Evolutionary conservation across 768 basidiomycete species (phyloP).

Genomic region (Termitomyces sp.): DNA sequence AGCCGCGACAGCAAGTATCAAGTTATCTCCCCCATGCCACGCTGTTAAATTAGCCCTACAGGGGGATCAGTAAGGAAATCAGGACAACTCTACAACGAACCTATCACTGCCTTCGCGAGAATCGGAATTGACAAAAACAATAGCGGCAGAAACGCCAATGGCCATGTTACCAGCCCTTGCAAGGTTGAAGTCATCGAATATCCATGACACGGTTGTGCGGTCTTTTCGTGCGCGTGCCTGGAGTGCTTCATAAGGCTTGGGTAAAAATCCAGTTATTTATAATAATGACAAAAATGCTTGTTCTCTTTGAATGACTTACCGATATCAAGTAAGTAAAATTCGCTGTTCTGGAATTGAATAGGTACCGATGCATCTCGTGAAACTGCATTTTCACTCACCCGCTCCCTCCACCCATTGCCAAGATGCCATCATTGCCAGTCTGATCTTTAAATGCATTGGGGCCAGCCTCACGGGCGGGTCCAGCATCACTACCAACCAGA

Average conservation of each 20-base stretch:
- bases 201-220: constrained; percentile 60
- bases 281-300: background rate
- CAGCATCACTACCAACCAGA: constrained; percentile 59
- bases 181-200: constrained; percentile 65
- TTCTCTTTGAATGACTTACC: constrained; percentile 29
- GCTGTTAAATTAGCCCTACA: constrained; percentile 69
- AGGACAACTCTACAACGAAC: background rate
- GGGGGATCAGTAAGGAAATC: background rate
- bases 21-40: constrained; percentile 67
- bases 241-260: constrained; percentile 77
- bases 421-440: constrained; percentile 57
- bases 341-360: constrained; percentile 53
- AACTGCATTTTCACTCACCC: background rate
- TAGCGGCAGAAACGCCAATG: constrained; percentile 49
- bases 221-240: constrained; percentile 62
- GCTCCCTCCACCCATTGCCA: constrained; percentile 90
- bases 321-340: constrained; percentile 76
- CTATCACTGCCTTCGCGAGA: constrained; percentile 66
- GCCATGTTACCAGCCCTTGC: constrained; percentile 40
- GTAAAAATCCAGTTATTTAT: too few relatives aligned
- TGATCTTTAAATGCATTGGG: constrained; percentile 67
- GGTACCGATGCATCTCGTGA: constrained; percentile 19
- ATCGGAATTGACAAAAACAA: constrained; percentile 80
- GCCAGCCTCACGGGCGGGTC: constrained; percentile 50
- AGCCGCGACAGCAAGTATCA: constrained; percentile 63